These are phyloP conservation scores for Yarrowia deformans DNA, from an alignment of 805 yeast genomes.

Conservation along the genomic window DNA sequence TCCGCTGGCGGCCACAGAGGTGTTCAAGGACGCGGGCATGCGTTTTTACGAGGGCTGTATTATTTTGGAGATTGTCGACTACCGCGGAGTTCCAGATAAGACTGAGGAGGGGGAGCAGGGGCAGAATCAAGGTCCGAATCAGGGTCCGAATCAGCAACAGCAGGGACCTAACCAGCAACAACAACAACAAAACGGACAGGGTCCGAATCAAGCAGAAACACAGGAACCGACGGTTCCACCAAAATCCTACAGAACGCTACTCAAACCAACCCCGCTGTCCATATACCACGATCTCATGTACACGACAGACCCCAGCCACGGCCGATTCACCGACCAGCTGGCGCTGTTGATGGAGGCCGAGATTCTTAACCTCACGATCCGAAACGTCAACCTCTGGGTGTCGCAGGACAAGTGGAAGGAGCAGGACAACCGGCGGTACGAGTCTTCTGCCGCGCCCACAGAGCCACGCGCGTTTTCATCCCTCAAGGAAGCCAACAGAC, in stretches of 20 bases:
- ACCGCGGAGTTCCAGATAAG: constrained; percentile 54
- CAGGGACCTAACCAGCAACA: not conserved
- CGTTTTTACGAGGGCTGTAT: constrained; percentile 89
- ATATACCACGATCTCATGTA: constrained; percentile 84
- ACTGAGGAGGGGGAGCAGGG: not conserved
- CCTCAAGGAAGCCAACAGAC: constrained; percentile 39
- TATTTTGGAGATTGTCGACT: constrained; percentile 86
- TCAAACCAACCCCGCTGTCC: constrained; percentile 81
- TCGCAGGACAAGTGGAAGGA: constrained; percentile 50
- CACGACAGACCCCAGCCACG: constrained; percentile 76
- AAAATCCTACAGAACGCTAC: constrained; percentile 74
- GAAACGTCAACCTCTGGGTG: constrained; percentile 77
- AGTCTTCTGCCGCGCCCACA: constrained; percentile 43
- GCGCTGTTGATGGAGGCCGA: constrained; percentile 89
- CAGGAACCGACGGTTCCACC: constrained; percentile 56
- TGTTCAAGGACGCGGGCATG: constrained; percentile 84
- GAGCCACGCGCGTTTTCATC: constrained; percentile 10
- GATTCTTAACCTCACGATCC: constrained; percentile 74
- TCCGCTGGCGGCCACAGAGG: constrained; percentile 89
- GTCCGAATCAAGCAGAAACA: not conserved
- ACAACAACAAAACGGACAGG: not conserved
- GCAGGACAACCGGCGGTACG: not conserved
- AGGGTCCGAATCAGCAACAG: not conserved
- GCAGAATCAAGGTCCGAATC: not conserved
- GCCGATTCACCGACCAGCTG: constrained; percentile 75